Conservation (phyloP, 176 grass and related monocot species). For the Zoysia pacifica region DNA sequence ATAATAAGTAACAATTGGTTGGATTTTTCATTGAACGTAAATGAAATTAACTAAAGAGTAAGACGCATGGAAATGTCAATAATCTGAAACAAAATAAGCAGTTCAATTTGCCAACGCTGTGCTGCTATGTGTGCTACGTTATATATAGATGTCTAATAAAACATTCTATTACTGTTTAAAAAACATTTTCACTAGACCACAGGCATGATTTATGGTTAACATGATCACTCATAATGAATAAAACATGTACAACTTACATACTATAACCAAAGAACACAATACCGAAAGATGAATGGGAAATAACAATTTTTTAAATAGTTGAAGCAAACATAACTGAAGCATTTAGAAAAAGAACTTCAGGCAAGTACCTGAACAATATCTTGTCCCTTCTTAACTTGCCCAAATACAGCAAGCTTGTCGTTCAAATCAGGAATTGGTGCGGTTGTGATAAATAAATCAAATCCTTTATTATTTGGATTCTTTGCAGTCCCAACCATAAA, state of each 20-base stretch:
- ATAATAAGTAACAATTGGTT: not conserved
- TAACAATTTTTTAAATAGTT: not conserved
- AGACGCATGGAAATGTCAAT: not conserved
- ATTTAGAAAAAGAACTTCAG: slow-evolving; percentile 18
- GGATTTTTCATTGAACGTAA: not conserved
- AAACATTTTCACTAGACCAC: not conserved
- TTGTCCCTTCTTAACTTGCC: slow-evolving; percentile 76
- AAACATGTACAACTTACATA: not conserved
- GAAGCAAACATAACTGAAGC: slow-evolving; percentile 12
- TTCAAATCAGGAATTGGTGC: slow-evolving; percentile 92
- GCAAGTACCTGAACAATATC: slow-evolving; percentile 92
- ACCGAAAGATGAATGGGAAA: slow-evolving; percentile 1
- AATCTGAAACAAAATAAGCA: not conserved
- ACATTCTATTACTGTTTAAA: not conserved
- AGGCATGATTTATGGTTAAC: slow-evolving; percentile 3
- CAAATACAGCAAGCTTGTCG: slow-evolving; percentile 89
- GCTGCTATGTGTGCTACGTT: not conserved
- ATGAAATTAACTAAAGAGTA: not conserved
- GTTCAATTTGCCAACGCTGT: not conserved
- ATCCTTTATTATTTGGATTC: slow-evolving; percentile 72
- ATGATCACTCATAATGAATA: slow-evolving; percentile 1
- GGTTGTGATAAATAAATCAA: slow-evolving; percentile 96
- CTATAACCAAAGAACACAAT: slow-evolving; percentile 10
- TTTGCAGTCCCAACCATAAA: slow-evolving; percentile 92
- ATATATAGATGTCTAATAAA: not conserved